Conservation (phyloP, 1,284 basidiomycete genomes). For the Ustilago sp. region DNA sequence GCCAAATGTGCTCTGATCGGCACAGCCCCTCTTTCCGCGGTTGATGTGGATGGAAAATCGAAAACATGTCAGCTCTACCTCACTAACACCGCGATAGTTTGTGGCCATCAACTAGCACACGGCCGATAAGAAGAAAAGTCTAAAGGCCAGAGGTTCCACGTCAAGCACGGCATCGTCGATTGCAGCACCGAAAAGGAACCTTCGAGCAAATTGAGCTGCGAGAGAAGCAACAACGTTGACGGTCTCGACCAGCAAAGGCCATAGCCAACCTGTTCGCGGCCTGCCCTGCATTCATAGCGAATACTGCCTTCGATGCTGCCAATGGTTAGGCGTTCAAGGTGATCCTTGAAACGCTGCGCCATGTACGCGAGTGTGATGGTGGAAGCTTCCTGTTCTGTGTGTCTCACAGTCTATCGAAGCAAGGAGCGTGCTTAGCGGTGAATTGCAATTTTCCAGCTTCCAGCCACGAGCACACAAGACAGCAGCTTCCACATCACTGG, state of each 20-base stretch:
- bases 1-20: constrained; percentile 23
- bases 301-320: too few relatives aligned
- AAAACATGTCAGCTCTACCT: neutral
- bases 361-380: neutral
- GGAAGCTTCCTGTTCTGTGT: neutral
- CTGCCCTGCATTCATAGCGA: too few relatives aligned
- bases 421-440: neutral
- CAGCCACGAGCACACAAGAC: neutral
- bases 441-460: neutral
- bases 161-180: constrained; percentile 7
- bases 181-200: constrained; percentile 9
- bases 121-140: constrained; percentile 38
- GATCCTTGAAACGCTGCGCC: neutral
- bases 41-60: neutral
- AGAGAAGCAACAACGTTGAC: constrained; percentile 3
- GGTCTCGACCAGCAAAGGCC: constrained; percentile 5
- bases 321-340: too few relatives aligned
- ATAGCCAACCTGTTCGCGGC: too few relatives aligned
- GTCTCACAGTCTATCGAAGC: neutral
- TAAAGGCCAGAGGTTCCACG: constrained; percentile 29
- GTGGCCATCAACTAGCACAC: neutral
- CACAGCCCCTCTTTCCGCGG: constrained; percentile 25
- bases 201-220: constrained; percentile 25
- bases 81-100: neutral
- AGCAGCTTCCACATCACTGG: constrained; percentile 42